Evolutionary conservation across 805 yeast genomes (phyloP), one percentile per base, ranked within the genome.

Genomic region (Cyberlindnera bimundalis): DNA sequence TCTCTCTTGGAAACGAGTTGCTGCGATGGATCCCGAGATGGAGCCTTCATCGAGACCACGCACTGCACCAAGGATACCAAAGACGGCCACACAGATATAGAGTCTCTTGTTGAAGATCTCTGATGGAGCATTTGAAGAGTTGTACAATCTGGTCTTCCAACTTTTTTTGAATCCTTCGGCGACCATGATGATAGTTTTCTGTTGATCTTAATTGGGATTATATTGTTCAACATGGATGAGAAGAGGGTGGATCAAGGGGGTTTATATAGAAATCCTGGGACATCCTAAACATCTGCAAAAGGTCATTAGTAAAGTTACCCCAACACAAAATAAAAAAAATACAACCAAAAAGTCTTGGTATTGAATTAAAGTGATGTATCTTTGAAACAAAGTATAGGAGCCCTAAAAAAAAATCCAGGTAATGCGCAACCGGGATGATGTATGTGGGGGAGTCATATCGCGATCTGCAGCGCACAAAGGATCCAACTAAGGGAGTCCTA

Each of bases 1-100:
- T 34, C 57, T 53, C 13, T 53, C 40, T 20, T 50, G 57, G 52
- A 77, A 77, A 1, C 73, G 61, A 4, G 45, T 45, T 47, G 68
- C 76, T 13, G 71, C 64, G 14, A 72, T 58, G 6, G 68, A 59
- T 8, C 76, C 78, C 11, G 76, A 57, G 25, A 72, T 65, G 44
- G 58, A 58, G 26, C 81, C 82, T 55, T 77, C 81, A 54, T 77
- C 82, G 30, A 65, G 67, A 13, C 82, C 82, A 58, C 82, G 60
- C 5, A 77, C 76, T 19, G 73, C 64, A n/a, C 82, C 82, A 34
- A 75, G 54, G 19, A 76, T 54, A 33, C 81, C 82, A 55, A 76
- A 77, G 2, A 73, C 66, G 20, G 69, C 58, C 10, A 73, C 70
- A 2, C 73, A 60, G 33, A 66, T 43, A 53, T 59, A 73, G 28